These are phyloP conservation scores for Tylopilus plumbeoviolaceoides DNA, from an alignment of 768 basidiomycete species.

Conservation along the genomic window DNA sequence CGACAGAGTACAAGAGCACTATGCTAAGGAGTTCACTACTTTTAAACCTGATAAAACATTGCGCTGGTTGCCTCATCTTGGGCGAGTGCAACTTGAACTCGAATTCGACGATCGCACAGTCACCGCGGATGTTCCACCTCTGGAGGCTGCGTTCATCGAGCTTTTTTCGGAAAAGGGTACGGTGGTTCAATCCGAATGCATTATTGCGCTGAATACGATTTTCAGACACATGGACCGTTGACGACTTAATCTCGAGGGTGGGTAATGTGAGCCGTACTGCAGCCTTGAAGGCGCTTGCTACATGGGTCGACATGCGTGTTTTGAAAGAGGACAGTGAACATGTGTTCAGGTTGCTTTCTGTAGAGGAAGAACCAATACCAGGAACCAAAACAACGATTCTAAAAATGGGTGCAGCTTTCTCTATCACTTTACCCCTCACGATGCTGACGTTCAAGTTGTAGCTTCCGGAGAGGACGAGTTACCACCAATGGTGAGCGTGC, in stretches of 20 bases:
- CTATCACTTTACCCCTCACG: not conserved
- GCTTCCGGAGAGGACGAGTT: constrained; percentile 42
- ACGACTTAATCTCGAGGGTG: constrained; percentile 61
- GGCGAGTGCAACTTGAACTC: constrained; percentile 76
- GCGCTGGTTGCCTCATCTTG: constrained; percentile 85
- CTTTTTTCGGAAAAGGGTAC: constrained; percentile 71
- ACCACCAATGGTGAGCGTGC: constrained; percentile 48
- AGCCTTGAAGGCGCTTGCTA: constrained; percentile 69
- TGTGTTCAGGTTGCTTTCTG: constrained; percentile 62
- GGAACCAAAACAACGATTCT: constrained; percentile 19
- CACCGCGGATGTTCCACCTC: constrained; percentile 71
- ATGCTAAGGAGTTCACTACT: constrained; percentile 69
- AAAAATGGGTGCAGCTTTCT: constrained; percentile 23
- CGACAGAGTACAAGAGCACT: constrained; percentile 66
- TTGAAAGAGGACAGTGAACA: constrained; percentile 63
- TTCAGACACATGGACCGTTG: constrained; percentile 65
- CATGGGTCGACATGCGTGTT: constrained; percentile 83
- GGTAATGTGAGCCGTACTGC: constrained; percentile 61
- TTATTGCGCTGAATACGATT: not conserved
- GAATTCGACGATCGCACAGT: constrained; percentile 79
- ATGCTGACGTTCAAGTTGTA: not conserved
- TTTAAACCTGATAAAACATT: constrained; percentile 94
- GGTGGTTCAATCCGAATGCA: not conserved
- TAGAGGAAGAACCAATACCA: constrained; percentile 44
- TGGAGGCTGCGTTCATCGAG: constrained; percentile 91